A percentile compares a stretch with the other conserved stretches of the same genome.
Conservation (phyloP, 306 rosid species). For the Glycine tomentella region DNA sequence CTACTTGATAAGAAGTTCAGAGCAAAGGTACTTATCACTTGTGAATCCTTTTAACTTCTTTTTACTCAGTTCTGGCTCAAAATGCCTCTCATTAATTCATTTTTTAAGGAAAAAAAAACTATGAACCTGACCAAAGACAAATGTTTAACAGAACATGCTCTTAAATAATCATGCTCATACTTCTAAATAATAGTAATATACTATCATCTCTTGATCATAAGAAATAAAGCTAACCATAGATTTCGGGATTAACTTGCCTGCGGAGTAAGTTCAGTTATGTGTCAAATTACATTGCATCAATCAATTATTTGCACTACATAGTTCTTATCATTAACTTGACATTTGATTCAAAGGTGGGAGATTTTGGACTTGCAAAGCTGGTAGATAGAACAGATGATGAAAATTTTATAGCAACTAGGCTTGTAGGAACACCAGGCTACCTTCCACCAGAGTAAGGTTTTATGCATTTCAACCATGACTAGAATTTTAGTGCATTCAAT, state of each 20-base stretch:
- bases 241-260: background rate
- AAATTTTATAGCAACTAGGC: slow-evolving; percentile 63
- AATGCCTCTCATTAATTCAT: background rate
- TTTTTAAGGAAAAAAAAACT: background rate
- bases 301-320: slow-evolving; percentile 16
- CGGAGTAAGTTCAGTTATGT: too few species aligned
- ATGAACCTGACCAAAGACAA: background rate
- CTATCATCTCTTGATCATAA: background rate
- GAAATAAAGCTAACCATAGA: background rate
- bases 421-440: slow-evolving; percentile 89
- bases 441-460: slow-evolving; percentile 84
- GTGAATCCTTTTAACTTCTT: background rate
- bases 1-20: slow-evolving; percentile 67
- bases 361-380: slow-evolving; percentile 81
- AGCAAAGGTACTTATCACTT: slow-evolving; percentile 66
- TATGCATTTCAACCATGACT: background rate
- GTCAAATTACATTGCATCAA: background rate
- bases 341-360: slow-evolving; percentile 65
- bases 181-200: background rate
- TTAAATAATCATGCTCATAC: background rate
- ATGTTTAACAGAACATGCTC: background rate
- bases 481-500: background rate
- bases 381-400: slow-evolving; percentile 69
- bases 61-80: slow-evolving; percentile 13
- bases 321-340: background rate